Evolutionary conservation across 352 stramenopile genomes (phyloP).

Genomic region (Phytophthora colocasiae): DNA sequence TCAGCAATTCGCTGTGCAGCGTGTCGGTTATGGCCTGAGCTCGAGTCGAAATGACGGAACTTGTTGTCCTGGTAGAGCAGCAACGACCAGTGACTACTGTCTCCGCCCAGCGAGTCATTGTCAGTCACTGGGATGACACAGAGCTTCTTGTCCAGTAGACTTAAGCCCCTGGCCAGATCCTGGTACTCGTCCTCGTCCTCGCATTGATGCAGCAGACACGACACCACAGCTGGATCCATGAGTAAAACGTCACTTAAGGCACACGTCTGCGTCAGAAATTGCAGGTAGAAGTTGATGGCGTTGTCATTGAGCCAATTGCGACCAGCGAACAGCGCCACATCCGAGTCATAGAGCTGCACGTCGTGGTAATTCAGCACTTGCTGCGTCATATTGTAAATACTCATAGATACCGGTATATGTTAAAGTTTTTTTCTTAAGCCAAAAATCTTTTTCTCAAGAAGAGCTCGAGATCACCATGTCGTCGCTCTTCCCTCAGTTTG

Average conservation of each 20-base stretch:
- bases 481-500: constrained; percentile 85
- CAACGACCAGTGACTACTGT: constrained; percentile 83
- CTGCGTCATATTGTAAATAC: constrained; percentile 41
- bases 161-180: constrained; percentile 60
- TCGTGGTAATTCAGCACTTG: constrained; percentile 85
- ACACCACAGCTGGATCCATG: constrained; percentile 81
- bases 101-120: constrained; percentile 58
- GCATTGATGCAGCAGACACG: constrained; percentile 84
- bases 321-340: constrained; percentile 71
- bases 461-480: constrained; percentile 35
- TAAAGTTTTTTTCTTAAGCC: too few relatives aligned
- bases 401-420: too few relatives aligned
- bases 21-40: constrained; percentile 58
- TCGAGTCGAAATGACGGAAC: constrained; percentile 84
- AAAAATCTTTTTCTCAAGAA: background rate
- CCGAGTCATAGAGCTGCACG: constrained; percentile 83
- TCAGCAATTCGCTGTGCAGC: constrained; percentile 50
- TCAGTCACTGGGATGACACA: constrained; percentile 80
- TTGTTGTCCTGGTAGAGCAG: constrained; percentile 49
- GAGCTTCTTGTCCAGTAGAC: constrained; percentile 45
- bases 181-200: constrained; percentile 81
- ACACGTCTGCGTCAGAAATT: constrained; percentile 61
- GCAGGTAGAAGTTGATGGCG: constrained; percentile 86
- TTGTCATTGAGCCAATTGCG: constrained; percentile 87
- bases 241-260: constrained; percentile 52